Conservation (phyloP, 495 filamentous ascomycete species). For the Platismatia glauca region DNA sequence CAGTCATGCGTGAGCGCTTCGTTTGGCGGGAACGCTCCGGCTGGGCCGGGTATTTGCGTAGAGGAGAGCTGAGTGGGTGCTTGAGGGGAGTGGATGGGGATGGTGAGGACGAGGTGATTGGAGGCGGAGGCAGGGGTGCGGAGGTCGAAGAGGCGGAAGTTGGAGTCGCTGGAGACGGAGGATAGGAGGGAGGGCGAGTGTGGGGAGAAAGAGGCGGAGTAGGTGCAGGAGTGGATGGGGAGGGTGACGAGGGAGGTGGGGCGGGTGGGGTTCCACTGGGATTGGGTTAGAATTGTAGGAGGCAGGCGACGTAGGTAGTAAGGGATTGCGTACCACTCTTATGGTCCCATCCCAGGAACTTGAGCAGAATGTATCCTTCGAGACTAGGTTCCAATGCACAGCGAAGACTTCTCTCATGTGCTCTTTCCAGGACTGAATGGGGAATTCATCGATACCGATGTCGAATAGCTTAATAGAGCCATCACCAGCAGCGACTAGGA, state of each 20-base stretch:
- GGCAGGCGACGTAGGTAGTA: background rate
- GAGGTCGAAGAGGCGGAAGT: conserved; percentile 82
- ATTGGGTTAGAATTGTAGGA: background rate
- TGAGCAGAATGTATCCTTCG: conserved; percentile 84
- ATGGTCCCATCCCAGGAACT: conserved; percentile 91
- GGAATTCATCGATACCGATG: conserved; percentile 64
- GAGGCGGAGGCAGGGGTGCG: conserved; percentile 69
- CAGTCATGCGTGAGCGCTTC: conserved; percentile 94
- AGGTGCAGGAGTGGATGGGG: conserved; percentile 84
- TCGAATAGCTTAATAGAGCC: conserved; percentile 94
- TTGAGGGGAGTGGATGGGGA: conserved; percentile 65
- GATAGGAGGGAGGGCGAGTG: conserved; percentile 70
- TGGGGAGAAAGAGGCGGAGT: conserved; percentile 73
- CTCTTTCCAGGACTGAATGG: conserved; percentile 80
- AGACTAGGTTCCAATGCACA: conserved; percentile 80
- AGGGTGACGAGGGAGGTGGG: conserved; percentile 67
- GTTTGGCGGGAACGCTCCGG: conserved; percentile 43
- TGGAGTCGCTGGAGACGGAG: conserved; percentile 73
- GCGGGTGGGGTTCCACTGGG: conserved; percentile 69
- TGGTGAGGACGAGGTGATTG: conserved; percentile 69
- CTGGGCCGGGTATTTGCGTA: conserved; percentile 17
- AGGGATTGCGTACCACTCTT: conserved; percentile 52
- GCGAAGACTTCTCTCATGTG: conserved; percentile 88
- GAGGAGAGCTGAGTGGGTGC: conserved; percentile 31
- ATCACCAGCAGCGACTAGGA: conserved; percentile 79